Percentiles rank a stretch among this genome's conserved stretches.
Conservation (phyloP, 345 rosid genomes). For the Salix brachista region DNA sequence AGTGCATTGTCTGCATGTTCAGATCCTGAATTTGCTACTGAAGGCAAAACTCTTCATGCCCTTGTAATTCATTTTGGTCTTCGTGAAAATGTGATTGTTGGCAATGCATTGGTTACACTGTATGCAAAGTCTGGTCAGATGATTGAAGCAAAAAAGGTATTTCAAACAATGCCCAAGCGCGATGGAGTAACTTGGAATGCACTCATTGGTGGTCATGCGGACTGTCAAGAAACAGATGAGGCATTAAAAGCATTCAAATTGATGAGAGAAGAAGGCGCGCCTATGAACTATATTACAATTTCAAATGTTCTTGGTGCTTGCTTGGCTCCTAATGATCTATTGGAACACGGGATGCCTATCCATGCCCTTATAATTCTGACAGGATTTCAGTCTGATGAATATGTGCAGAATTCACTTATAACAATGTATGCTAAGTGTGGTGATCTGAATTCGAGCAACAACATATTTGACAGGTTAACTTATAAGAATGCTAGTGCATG, state of each 20-base stretch:
- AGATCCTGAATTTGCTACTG: conserved; percentile 33
- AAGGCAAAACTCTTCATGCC: conserved; percentile 66
- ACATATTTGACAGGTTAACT: conserved; percentile 44
- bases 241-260: conserved; percentile 49
- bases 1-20: conserved; percentile 77
- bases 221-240: conserved; percentile 42
- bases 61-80: conserved; percentile 48
- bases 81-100: conserved; percentile 52
- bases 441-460: conserved; percentile 52
- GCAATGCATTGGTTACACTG: conserved; percentile 67
- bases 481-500: conserved; percentile 54
- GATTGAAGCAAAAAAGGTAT: conserved; percentile 50
- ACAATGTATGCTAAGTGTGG: conserved; percentile 82
- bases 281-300: conserved; percentile 57
- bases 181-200: conserved; percentile 81
- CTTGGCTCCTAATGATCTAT: conserved; percentile 39
- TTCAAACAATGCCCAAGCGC: conserved; percentile 41
- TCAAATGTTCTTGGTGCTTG: conserved; percentile 70
- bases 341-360: conserved; percentile 51
- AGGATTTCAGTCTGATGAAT: conserved; percentile 58
- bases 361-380: conserved; percentile 47
- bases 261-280: conserved; percentile 55
- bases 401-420: conserved; percentile 69
- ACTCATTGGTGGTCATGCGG: conserved; percentile 68
- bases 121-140: conserved; percentile 60